Evolutionary conservation across 2,329 filamentous ascomycete genomes (phyloP).

Genomic region (Tetracladium maxilliforme): DNA sequence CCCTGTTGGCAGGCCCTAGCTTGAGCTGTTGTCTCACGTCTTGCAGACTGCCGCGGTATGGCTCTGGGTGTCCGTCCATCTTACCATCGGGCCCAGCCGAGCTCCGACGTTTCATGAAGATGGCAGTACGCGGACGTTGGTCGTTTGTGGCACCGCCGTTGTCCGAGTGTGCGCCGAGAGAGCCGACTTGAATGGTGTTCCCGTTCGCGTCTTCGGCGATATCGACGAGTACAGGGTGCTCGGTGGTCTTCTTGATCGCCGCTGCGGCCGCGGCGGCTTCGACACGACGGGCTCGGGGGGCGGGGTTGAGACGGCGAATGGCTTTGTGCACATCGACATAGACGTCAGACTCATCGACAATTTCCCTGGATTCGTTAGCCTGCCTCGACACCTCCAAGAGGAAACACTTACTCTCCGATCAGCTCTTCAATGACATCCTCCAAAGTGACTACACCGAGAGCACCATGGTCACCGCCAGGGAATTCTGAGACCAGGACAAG

Average conservation of each 20-base stretch:
- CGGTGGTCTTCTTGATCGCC: constrained; percentile 18
- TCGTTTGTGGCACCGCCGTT: constrained; percentile 5
- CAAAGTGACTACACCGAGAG: constrained; percentile 83
- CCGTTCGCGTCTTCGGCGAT: neutral
- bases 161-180: constrained; percentile 22
- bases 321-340: constrained; percentile 98
- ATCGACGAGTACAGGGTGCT: constrained; percentile 2
- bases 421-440: constrained; percentile 98
- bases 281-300: constrained; percentile 29
- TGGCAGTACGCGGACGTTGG: constrained; percentile 1
- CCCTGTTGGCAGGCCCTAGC: no score
- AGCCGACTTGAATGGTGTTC: constrained; percentile 15
- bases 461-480: constrained; percentile 82
- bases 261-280: constrained; percentile 55
- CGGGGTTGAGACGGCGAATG: constrained; percentile 75
- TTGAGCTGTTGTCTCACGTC: constrained; percentile 51
- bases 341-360: constrained; percentile 96
- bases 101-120: constrained; percentile 40
- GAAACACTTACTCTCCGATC: constrained; percentile 69
- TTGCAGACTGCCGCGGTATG: constrained; percentile 43
- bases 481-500: constrained; percentile 91
- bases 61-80: constrained; percentile 27
- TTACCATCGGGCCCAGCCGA: constrained; percentile 39
- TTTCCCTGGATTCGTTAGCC: constrained; percentile 53
- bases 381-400: constrained; percentile 1